Base-by-base conservation (phyloP, 1,139 yeast species). In the Scheffersomyces parashehatae region DNA sequence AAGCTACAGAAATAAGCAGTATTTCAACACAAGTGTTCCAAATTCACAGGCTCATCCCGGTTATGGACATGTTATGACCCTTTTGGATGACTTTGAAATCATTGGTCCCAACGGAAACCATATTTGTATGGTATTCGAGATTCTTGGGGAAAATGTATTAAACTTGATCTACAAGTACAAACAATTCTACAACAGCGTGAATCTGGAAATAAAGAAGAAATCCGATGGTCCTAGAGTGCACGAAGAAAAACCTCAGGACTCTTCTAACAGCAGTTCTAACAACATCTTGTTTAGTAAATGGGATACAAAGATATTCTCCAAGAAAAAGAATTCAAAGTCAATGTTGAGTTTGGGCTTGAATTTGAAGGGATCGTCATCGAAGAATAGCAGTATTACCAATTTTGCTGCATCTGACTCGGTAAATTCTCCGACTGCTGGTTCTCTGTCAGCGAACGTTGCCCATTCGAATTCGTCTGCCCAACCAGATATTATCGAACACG, bases 101-200 rank as follows among this genome's bases (percentile, higher is more conserved):
- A 64, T 64, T 10, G 95, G 95, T 0, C 88, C 89, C 1, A 83
- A 86, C 59, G 95, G 95, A 0, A 73, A 76, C 11, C 95, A 86
- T 60, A 81, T 85, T 10, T 87, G 86, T 38, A 88, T 89, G 95
- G 96, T 87, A 7, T 88, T 89, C 59, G 96, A 88, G 65, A 91
- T 88, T 0, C 70, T 89, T 43, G 96, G 96, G 4, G 96, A 88
- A 60, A 88, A 85, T 55, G 65, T 88, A 50, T 66, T 88, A 41
- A 88, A 88, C 20, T 69, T 88, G 44, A 83, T 87, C 42, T 75
- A 85, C 54, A 73, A 88, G 40, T 84, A 78, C 58, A 77, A 79
- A 53, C 86, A 83, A 35, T 49, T 47, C 32, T 47, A 49, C 46
- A 40, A 37, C 35, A 38, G 39, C 32, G 35, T 52, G 32, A 40